Evolutionary conservation across 306 rosid genomes (phyloP).

Genomic region (Trichosanthes truncata): DNA sequence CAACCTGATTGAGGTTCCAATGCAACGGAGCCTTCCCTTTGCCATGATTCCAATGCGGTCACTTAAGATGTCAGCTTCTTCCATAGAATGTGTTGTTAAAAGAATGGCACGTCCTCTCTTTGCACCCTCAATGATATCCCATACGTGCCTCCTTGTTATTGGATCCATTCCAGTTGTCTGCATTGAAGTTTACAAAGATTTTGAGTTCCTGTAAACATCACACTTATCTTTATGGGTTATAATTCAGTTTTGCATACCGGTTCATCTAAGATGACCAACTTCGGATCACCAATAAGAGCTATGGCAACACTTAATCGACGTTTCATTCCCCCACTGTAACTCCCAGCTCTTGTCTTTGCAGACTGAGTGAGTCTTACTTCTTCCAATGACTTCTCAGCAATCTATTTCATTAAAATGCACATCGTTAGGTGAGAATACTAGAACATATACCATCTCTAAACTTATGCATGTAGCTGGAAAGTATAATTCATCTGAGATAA

Average conservation of each 20-base stretch:
- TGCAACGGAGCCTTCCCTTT: slow-evolving; percentile 80
- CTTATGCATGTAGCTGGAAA: not conserved
- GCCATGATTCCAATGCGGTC: slow-evolving; percentile 94
- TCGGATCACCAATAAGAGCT: slow-evolving; percentile 85
- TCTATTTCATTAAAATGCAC: slow-evolving; percentile 32
- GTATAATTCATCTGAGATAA: not conserved
- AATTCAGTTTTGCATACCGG: slow-evolving; percentile 40
- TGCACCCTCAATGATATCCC: slow-evolving; percentile 82
- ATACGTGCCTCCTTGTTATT: slow-evolving; percentile 84
- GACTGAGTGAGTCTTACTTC: slow-evolving; percentile 70
- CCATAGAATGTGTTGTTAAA: slow-evolving; percentile 95
- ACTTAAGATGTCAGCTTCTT: slow-evolving; percentile 86
- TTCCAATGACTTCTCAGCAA: slow-evolving; percentile 40
- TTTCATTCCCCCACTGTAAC: slow-evolving; percentile 94
- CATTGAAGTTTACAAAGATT: not conserved
- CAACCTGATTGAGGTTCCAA: slow-evolving; percentile 77
- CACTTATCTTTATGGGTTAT: not conserved
- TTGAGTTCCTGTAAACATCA: not conserved
- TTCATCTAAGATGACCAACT: slow-evolving; percentile 74
- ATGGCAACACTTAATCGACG: slow-evolving; percentile 89
- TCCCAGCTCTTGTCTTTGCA: slow-evolving; percentile 70
- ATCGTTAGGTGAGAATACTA: not conserved
- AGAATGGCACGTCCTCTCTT: slow-evolving; percentile 76
- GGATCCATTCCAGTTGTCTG: slow-evolving; percentile 98
- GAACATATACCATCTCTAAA: not conserved